phyloP scores from a whole-genome alignment of 352 stramenopile genomes.

The Blastocystis sp. region DNA sequence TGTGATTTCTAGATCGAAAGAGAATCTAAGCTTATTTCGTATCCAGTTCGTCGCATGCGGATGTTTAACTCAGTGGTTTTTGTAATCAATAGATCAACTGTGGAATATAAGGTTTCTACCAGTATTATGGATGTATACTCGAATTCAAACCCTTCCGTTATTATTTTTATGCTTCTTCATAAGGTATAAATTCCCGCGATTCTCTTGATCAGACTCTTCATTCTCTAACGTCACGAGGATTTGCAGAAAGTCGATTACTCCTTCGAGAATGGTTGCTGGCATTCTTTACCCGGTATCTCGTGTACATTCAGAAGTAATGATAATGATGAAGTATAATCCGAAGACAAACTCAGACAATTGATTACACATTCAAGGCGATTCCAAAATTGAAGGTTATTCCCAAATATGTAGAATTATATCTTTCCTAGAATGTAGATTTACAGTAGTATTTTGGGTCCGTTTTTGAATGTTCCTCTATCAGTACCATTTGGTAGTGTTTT shows the following conservation, averaged over 20 bases:
- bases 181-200: background rate
- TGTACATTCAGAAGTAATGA: background rate
- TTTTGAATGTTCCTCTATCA: slow-evolving; percentile 7
- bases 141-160: slow-evolving; percentile 28
- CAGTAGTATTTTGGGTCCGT: background rate
- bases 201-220: background rate
- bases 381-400: slow-evolving; percentile 29
- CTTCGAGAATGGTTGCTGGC: slow-evolving; percentile 44
- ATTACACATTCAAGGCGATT: slow-evolving; percentile 55
- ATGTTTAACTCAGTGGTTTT: background rate
- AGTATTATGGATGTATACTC: slow-evolving; percentile 14
- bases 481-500: background rate
- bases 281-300: slow-evolving; percentile 35
- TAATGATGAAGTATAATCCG: background rate
- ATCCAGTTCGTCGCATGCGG: slow-evolving; percentile 21
- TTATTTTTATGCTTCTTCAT: slow-evolving; percentile 45
- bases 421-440: background rate
- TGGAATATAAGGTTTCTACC: slow-evolving; percentile 52
- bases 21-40: background rate
- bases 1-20: background rate
- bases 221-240: background rate
- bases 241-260: background rate
- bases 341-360: background rate
- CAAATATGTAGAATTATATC: slow-evolving; percentile 25
- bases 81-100: background rate